Base-by-base conservation (phyloP, 768 basidiomycete genomes). In the Tephrocybe sp. region DNA sequence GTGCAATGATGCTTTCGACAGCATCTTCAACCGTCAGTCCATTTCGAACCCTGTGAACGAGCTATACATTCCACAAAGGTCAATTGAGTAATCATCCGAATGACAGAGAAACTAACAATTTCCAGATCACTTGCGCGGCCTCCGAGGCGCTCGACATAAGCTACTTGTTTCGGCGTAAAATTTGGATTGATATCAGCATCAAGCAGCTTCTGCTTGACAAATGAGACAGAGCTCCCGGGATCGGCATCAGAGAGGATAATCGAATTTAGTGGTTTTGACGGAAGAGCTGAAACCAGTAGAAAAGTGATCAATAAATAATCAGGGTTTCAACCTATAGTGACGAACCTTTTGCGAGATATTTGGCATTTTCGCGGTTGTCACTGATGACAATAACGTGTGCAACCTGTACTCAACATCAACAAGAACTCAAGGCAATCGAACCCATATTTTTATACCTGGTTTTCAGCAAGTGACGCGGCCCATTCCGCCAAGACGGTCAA, bases 321-420 rank as follows among this genome's bases (percentile, higher is more conserved):
- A 34, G 9, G 26, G 39, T 14, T 12, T 11, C 12, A 23, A 10
- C 16, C 17, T 17, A 9, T 23, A n/a, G 22, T 23, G n/a, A 12
- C 55, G 14, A 59, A 88, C 92, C 87, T 75, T 87, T 88, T 0
- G 91, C 83, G 6, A 98, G 71, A n/a, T 80, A 74, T 63, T 92
- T 97, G 1, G 83, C 75, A 51, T 95, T 88, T 60, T 93, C 92
- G 22, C 89, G 81, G 58, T 92, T 93, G 63, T 98, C 92, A 59
- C 91, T 91, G 39, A 94, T 72, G 31, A 98, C 83, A 42, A 99
- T 74, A 40, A 97, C 92, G 67, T 98, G 95, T 0, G 96, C 96
- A 50, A 92, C 73, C 90, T 93, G 54, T 19, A 16, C 19, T 38
- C 19, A 36, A 19, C 48, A 30, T 42, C 49, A 39, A n/a, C 8